Base-by-base conservation (phyloP, 345 rosid species). In the Anastatica hierochuntica region DNA sequence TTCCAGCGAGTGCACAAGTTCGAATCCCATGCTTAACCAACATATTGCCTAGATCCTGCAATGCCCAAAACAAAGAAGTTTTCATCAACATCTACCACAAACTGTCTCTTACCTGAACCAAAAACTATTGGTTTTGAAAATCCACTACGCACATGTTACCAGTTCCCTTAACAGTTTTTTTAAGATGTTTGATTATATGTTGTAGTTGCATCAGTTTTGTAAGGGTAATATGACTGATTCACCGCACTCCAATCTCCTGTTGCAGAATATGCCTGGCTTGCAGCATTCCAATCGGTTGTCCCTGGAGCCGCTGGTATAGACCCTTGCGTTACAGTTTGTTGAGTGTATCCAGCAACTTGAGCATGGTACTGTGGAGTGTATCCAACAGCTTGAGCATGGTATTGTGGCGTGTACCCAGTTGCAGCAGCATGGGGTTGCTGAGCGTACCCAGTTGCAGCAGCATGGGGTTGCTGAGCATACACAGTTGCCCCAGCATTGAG, bases 211-310 rank as follows among this genome's bases (percentile, higher is more conserved):
- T 53, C 65, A 1, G 40, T 61, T 33, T 66, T 13, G 5, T 41
- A 18, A 38, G 60, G 31, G 50, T 45, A 53, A 46, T 46, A 59
- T 39, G 66, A 39, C 56, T 59, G 66, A 47, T 67, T 44, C 43
- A 45, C 43, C 60, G 23, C n/a, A n/a, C n/a, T n/a, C n/a, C n/a
- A n/a, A n/a, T n/a, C n/a, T n/a, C n/a, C n/a, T n/a, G n/a, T n/a
- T n/a, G n/a, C n/a, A n/a, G 58, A 5, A 57, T 66, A 66, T 15
- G 61, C 49, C 56, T 16, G 71, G 49, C 45, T 51, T 39, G 65
- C 66, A 46, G 60, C 60, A 43, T n/a, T 29, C 65, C 65, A 66
- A 29, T 52, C 60, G 38, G 56, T 14, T 44, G 65, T 38, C 49
- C 30, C 53, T 0, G 29, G 54, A 27, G 43, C 42, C 53, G 31